Evolutionary conservation across 2,329 filamentous ascomycete species (phyloP).

Genomic region (Aureobasidium sp.): DNA sequence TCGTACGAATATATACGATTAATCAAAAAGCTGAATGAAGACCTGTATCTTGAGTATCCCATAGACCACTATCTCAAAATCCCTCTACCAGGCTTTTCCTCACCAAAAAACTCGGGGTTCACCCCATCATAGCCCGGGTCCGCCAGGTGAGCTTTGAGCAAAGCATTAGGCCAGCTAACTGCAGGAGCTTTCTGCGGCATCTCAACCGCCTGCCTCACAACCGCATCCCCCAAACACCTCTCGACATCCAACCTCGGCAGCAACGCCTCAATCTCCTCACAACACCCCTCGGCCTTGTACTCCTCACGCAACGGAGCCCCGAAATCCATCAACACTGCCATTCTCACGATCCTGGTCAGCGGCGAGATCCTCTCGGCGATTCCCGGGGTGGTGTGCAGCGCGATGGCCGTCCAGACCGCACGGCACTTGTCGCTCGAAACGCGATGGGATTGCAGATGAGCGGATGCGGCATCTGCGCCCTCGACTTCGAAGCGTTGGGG

Average conservation of each 20-base stretch:
- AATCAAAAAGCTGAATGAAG: no score
- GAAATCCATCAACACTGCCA: slow-evolving; percentile 35
- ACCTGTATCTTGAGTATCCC: no score
- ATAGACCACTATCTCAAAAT: not conserved
- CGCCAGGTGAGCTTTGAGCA: slow-evolving; percentile 16
- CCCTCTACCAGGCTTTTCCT: not conserved
- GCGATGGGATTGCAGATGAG: slow-evolving; percentile 22
- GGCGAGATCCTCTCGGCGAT: slow-evolving; percentile 37
- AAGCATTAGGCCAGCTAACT: slow-evolving; percentile 20
- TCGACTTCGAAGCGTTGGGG: slow-evolving; percentile 37
- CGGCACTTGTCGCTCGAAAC: slow-evolving; percentile 20
- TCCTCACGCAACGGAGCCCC: slow-evolving; percentile 8
- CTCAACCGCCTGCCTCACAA: slow-evolving; percentile 31
- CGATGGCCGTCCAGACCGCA: slow-evolving; percentile 29
- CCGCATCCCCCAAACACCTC: slow-evolving; percentile 35
- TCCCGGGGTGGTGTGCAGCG: slow-evolving; percentile 35
- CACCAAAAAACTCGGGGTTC: slow-evolving; percentile 20
- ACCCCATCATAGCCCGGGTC: slow-evolving; percentile 20
- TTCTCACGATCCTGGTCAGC: slow-evolving; percentile 30
- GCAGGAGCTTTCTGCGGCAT: slow-evolving; percentile 32
- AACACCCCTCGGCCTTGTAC: slow-evolving; percentile 17
- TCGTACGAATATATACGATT: not conserved
- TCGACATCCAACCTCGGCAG: slow-evolving; percentile 33
- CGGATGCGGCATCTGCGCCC: slow-evolving; percentile 34
- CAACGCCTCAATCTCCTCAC: slow-evolving; percentile 21